Conservation (phyloP, 495 filamentous ascomycete species). For the Aspergillus steynii region DNA sequence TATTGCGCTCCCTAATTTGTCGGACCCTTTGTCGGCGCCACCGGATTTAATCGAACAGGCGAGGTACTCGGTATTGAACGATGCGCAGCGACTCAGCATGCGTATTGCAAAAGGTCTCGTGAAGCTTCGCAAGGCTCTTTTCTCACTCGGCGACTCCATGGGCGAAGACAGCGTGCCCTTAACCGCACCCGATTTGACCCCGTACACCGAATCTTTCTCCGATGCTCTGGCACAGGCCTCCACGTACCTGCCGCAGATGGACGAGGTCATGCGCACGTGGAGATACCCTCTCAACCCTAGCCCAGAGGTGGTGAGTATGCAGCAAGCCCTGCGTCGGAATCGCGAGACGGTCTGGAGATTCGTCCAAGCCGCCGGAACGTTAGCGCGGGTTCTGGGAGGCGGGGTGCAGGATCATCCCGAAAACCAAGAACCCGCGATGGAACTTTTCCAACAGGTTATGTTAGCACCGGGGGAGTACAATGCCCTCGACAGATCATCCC, state of each 20-base stretch:
- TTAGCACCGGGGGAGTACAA: slow-evolving; percentile 51
- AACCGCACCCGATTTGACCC: slow-evolving; percentile 25
- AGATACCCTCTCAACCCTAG: slow-evolving; percentile 60
- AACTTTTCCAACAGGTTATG: slow-evolving; percentile 44
- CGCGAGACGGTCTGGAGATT: slow-evolving; percentile 63
- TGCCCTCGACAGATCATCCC: slow-evolving; percentile 39
- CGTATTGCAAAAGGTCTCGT: slow-evolving; percentile 57
- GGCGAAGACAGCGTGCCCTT: slow-evolving; percentile 25
- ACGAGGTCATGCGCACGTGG: slow-evolving; percentile 56
- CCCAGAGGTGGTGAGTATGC: slow-evolving; percentile 50
- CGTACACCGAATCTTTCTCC: slow-evolving; percentile 46
- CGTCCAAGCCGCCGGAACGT: slow-evolving; percentile 65
- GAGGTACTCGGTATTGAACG: slow-evolving; percentile 46
- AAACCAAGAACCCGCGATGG: slow-evolving; percentile 25
- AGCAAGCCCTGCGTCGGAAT: slow-evolving; percentile 57
- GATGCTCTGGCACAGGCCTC: slow-evolving; percentile 49
- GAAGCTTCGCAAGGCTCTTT: slow-evolving; percentile 58
- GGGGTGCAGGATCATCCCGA: slow-evolving; percentile 35
- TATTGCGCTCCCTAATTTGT: slow-evolving; percentile 41
- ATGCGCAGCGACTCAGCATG: slow-evolving; percentile 51
- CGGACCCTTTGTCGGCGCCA: slow-evolving; percentile 29
- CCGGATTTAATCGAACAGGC: slow-evolving; percentile 39
- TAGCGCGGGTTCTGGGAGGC: slow-evolving; percentile 57
- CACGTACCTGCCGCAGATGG: slow-evolving; percentile 53
- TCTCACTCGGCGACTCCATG: slow-evolving; percentile 46